Conservation (phyloP, 2,329 filamentous ascomycete species). For the Byssoonygena ceratinophila region DNA sequence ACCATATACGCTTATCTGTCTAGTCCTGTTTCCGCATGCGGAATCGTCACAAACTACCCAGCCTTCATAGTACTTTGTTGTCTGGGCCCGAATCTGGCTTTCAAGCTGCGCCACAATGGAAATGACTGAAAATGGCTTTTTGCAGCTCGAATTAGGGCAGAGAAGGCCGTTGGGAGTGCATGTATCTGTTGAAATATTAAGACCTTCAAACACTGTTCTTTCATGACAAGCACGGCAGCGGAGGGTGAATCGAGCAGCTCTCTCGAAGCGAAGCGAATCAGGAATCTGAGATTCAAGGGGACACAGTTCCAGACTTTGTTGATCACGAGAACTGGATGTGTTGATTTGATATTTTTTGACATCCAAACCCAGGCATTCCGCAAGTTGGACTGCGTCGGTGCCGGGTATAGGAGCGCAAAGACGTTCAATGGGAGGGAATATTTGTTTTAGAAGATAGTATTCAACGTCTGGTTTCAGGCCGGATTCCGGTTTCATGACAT, state of each 20-base stretch:
- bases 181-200: slow-evolving; percentile 48
- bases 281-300: slow-evolving; percentile 91
- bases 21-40: slow-evolving; percentile 73
- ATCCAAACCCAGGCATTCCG: slow-evolving; percentile 88
- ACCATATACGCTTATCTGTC: slow-evolving; percentile 89
- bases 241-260: slow-evolving; percentile 64
- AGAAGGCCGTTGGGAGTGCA: slow-evolving; percentile 64
- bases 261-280: slow-evolving; percentile 77
- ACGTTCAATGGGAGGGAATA: slow-evolving; percentile 93
- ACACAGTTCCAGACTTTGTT: slow-evolving; percentile 59
- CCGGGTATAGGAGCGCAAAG: slow-evolving; percentile 91
- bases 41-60: slow-evolving; percentile 86
- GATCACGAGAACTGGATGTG: slow-evolving; percentile 44
- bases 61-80: slow-evolving; percentile 79
- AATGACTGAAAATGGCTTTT: slow-evolving; percentile 54
- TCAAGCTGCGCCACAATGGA: slow-evolving; percentile 81
- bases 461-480: slow-evolving; percentile 81
- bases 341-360: slow-evolving; percentile 72
- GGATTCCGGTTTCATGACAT: slow-evolving; percentile 67
- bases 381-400: slow-evolving; percentile 79
- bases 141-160: slow-evolving; percentile 57
- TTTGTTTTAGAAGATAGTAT: slow-evolving; percentile 96
- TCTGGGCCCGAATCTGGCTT: slow-evolving; percentile 64
- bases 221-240: slow-evolving; percentile 73
- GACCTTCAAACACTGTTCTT: slow-evolving; percentile 63